phyloP scores from a whole-genome alignment of 192 early-diverging fungal genomes.

The Backusella morwellensis region DNA sequence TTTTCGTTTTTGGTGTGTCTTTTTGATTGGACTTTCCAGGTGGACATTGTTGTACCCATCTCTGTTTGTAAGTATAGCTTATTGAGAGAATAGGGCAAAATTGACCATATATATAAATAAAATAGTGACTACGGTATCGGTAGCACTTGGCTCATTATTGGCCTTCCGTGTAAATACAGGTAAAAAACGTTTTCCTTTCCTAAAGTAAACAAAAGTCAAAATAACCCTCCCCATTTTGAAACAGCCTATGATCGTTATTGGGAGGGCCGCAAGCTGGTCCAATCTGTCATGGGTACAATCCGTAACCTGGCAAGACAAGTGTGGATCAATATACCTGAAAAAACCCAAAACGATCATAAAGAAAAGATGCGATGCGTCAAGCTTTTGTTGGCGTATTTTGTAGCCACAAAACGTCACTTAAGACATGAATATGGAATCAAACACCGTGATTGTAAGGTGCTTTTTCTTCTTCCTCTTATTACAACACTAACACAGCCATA shows the following conservation, averaged over 20 bases:
- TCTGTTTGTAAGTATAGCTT: constrained; percentile 18
- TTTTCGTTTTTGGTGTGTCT: constrained; percentile 18
- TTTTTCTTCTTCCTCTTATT: background rate
- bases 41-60: constrained; percentile 13
- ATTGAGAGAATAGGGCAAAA: background rate
- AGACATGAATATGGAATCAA: constrained; percentile 60
- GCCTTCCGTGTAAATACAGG: constrained; percentile 82
- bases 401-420: constrained; percentile 61
- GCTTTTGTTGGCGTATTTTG: constrained; percentile 52
- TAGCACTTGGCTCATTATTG: constrained; percentile 65
- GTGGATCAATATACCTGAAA: constrained; percentile 60
- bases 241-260: constrained; percentile 63
- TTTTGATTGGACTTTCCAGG: background rate
- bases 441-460: constrained; percentile 43
- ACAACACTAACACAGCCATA: too few species aligned
- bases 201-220: background rate
- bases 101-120: background rate
- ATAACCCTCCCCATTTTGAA: too few species aligned
- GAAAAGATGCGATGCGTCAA: constrained; percentile 56
- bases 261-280: constrained; percentile 75
- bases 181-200: background rate
- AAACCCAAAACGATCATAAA: constrained; percentile 38
- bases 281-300: constrained; percentile 56
- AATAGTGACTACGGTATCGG: constrained; percentile 47
- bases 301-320: constrained; percentile 69